Base-by-base conservation (phyloP, 345 rosid species). In the Aquilaria malaccensis region DNA sequence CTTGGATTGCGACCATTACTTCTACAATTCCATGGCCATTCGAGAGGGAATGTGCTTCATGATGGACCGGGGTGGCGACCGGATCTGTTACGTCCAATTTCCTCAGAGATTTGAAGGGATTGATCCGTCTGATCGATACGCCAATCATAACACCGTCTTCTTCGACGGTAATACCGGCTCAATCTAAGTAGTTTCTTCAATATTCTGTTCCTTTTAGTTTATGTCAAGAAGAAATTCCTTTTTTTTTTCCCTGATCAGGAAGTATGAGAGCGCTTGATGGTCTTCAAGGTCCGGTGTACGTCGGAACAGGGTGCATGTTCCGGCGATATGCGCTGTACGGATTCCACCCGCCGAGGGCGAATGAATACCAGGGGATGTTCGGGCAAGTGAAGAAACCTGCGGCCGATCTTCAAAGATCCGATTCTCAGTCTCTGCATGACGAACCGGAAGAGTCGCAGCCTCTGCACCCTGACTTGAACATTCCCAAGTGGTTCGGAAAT, bases 51-150 rank as follows among this genome's bases (percentile, higher is more conserved):
- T 91, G 85, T 91, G 98, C 69, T 91, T 91, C 72, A 91, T 91
- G 98, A 91, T 91, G 98, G 98, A 91, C 64, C 92, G 98, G 2
- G 96, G 98, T 0, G 98, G 98, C 6, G 96, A 91, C 46, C 76
- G 98, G 13, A 73, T 91, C 22, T 89, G 98, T 78, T 91, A 85
- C 80, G 79, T 91, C 45, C 98, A 91, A 67, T 91, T 91, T 69
- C 98, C 98, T 2, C 96, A 91, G 70, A 67, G 97, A 67, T 91
- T 91, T 32, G 97, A 91, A 81, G 97, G 97, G 65, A 80, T 91
- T n/a, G 97, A 91, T 66, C 97, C 97, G 0, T 91, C 97, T 0
- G 96, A 91, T 77, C 79, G 97, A 61, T 88, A 91, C 55, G 96
- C 97, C 46, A 91, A 91, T 67, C 97, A 91, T 62, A 91, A 91